Base-by-base conservation (phyloP, 106 monocot species). In the Dendrobium chrysotoxum region DNA sequence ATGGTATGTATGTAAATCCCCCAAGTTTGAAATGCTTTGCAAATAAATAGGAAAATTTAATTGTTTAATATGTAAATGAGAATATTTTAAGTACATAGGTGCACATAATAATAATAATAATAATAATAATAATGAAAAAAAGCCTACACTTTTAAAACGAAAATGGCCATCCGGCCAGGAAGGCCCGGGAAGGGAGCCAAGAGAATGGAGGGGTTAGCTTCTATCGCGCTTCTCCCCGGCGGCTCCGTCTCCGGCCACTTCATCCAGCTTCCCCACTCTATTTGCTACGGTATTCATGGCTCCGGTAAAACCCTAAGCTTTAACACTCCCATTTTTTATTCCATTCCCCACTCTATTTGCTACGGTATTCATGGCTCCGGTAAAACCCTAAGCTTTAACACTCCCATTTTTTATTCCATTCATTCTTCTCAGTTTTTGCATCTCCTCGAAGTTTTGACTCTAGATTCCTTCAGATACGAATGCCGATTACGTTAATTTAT, bases 191-290 rank as follows among this genome's bases (percentile, higher is more conserved):
- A 75, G 79, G 21, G 41, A 25, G 50, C 2, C 72, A 44, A 73
- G 47, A 54, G 53, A 31, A 97, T 97, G 93, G 93, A 92, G 75
- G 96, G 94, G 58, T 85, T 97, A 45, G 96, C 94, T 17, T 94
- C 96, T 10, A 88, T 97, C 15, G 96, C 94, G 65, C 81, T 97
- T 40, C 87, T 97, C 28, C 96, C 90, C 0, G 76, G 61, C 65
- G 96, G 96, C 4, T 87, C 93, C 57, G 85, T 97, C 81, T 92
- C 93, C 28, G 96, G 96, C 38, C 96, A 97, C 57, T 97, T 97
- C 86, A 85, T 97, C 40, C 82, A 77, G 20, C 83, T 97, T 31
- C 94, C 92, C 4, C 79, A 92, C 9, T 97, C 94, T 68, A 70
- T 82, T 72, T 93, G 96, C 85, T 96, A 93, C 70, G 93, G 96